Conservation (phyloP, 306 rosid genomes). For the Vicia villosa region DNA sequence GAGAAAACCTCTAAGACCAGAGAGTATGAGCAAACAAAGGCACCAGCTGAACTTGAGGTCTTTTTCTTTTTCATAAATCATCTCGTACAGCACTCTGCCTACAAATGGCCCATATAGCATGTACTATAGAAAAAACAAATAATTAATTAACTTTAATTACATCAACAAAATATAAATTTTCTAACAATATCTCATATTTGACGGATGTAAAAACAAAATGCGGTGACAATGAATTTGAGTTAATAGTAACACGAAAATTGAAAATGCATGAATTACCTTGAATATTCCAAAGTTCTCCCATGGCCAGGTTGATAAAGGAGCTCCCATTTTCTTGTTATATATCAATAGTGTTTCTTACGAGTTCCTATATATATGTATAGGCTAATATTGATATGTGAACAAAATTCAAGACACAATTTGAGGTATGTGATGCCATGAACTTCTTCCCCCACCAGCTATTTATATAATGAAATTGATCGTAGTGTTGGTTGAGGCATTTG, state of each 20-base stretch:
- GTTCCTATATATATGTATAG: neutral
- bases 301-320: constrained; percentile 80
- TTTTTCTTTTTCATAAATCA: constrained; percentile 43
- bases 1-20: constrained; percentile 47
- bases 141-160: no score
- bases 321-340: constrained; percentile 47
- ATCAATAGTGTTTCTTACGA: neutral
- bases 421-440: neutral
- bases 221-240: no score
- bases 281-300: constrained; percentile 71
- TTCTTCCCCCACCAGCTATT: neutral
- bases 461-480: constrained; percentile 24
- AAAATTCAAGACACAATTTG: neutral
- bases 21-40: constrained; percentile 58
- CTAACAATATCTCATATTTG: no score
- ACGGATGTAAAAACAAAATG: no score
- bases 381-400: neutral
- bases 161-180: no score
- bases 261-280: constrained; percentile 56
- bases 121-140: constrained; percentile 41
- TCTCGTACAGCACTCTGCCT: constrained; percentile 52
- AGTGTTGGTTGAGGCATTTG: neutral
- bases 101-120: constrained; percentile 63
- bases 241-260: no score
- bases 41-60: constrained; percentile 51